Percentiles rank a stretch among this genome's conserved stretches.
Evolutionary conservation across 2,329 filamentous ascomycete species (phyloP).

Genomic region (Clarireedia paspali): DNA sequence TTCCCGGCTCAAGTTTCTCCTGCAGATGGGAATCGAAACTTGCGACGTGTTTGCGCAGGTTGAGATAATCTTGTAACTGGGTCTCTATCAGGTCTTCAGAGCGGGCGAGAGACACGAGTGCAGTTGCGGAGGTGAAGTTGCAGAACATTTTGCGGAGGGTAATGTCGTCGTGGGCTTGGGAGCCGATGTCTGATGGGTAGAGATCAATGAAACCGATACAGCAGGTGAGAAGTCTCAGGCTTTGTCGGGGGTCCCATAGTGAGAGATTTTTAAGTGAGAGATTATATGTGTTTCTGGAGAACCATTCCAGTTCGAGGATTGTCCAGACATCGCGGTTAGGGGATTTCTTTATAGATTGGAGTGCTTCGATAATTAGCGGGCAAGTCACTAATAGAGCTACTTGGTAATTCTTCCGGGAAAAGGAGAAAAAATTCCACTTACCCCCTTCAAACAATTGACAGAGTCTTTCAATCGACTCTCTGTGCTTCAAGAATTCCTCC

Average conservation of each 20-base stretch:
- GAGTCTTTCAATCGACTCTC: conserved; percentile 38
- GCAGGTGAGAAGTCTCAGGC: conserved; percentile 48
- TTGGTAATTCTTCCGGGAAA: too few relatives aligned
- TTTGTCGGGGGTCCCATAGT: conserved; percentile 43
- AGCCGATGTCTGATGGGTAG: conserved; percentile 41
- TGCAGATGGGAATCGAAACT: conserved; percentile 46
- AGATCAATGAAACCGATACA: conserved; percentile 45
- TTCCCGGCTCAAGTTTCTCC: conserved; percentile 27
- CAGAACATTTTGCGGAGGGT: conserved; percentile 58
- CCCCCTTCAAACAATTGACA: conserved; percentile 47
- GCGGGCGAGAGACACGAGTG: conserved; percentile 44
- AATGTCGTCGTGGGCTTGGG: conserved; percentile 39
- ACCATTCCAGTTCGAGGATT: conserved; percentile 68
- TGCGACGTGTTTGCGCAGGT: conserved; percentile 51
- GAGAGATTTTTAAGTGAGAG: conserved; percentile 56
- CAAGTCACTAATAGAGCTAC: background rate
- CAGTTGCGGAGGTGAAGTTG: conserved; percentile 56
- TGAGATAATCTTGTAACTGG: conserved; percentile 54
- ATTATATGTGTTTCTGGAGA: conserved; percentile 76
- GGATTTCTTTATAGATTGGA: conserved; percentile 34
- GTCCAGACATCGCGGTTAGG: conserved; percentile 41
- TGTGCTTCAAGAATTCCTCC: background rate
- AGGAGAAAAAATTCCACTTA: conserved; percentile 18
- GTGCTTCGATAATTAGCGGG: conserved; percentile 17
- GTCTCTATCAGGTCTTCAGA: conserved; percentile 40